Base-by-base conservation (phyloP, 345 rosid genomes). In the Capsella bursapastoris region DNA sequence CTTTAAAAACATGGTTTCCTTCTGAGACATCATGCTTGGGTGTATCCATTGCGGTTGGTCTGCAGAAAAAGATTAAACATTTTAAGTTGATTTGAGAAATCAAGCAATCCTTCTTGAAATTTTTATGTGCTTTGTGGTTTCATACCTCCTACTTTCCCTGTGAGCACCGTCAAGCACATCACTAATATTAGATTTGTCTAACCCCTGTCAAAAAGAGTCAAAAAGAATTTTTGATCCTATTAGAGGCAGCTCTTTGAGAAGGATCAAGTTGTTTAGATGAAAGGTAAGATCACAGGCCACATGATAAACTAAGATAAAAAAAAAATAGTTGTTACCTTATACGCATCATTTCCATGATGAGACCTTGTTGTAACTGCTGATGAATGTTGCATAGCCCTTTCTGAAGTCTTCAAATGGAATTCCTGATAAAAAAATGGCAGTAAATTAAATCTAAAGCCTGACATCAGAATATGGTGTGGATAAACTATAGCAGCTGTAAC, bases 381-480 rank as follows among this genome's bases (percentile, higher is more conserved):
- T 7, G 82, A 71, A 67, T 88, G 92, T 73, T 88, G 92, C 88
- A 84, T 84, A 66, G 98, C 98, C 84, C 99, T 90, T 78, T 92
- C 91, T 22, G 78, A 78, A 64, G 99, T 95, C 82, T 87, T 90
- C 74, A 95, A 71, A 80, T 81, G 97, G 77, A 95, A 95, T 83
- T 89, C 93, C 99, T 92, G 83, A 15, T 48, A 22, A 62, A 75
- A 67, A 49, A 78, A 55, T 25, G 25, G 27, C 8, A 72, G 47
- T 35, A 57, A 44, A 61, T 76, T 62, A 40, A 74, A 76, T 49
- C 38, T 59, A 13, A 76, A 76, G 63, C 68, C 50, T 51, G 18
- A 13, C 52, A 28, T 53, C 49, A 57, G 53, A 68, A 22, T 66
- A 62, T 34, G 28, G 29, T 22, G 15, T 10, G 32, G 34, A 45